Evolutionary conservation across 345 rosid genomes (phyloP).

Genomic region (Camelina hispida): DNA sequence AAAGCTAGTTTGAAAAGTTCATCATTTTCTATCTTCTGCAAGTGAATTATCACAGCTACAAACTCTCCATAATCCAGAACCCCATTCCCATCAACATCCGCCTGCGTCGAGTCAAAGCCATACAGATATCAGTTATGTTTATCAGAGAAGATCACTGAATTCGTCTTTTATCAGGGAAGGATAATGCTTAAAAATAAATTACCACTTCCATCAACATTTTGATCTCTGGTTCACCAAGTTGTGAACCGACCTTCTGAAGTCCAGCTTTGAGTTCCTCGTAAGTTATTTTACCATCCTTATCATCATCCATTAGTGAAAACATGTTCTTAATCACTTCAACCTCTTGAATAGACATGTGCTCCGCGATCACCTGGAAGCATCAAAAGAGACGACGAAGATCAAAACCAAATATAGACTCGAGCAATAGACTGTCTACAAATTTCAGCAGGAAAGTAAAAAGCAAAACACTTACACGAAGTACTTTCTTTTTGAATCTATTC

Average conservation of each 20-base stretch:
- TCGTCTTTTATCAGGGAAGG: slow-evolving; percentile 1
- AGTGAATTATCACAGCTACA: slow-evolving; percentile 96
- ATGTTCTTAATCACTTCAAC: slow-evolving; percentile 92
- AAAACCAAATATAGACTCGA: slow-evolving; percentile 8
- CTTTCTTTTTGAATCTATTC: slow-evolving; percentile 97
- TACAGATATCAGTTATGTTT: not conserved
- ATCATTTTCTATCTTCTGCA: slow-evolving; percentile 97
- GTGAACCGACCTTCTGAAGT: slow-evolving; percentile 89
- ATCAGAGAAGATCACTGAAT: slow-evolving; percentile 12
- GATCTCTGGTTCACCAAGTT: slow-evolving; percentile 91
- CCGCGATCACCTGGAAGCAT: slow-evolving; percentile 86
- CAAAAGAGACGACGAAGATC: slow-evolving; percentile 15
- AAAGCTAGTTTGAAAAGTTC: slow-evolving; percentile 94
- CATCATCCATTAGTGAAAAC: slow-evolving; percentile 90
- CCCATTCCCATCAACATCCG: slow-evolving; percentile 96
- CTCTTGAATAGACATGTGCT: slow-evolving; percentile 82
- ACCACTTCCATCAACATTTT: slow-evolving; percentile 99
- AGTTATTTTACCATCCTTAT: slow-evolving; percentile 82
- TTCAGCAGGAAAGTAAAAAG: slow-evolving; percentile 8
- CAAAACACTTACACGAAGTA: slow-evolving; percentile 66
- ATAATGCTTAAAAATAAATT: slow-evolving; percentile 21
- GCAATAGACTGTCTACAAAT: slow-evolving; percentile 1
- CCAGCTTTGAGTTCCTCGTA: slow-evolving; percentile 86
- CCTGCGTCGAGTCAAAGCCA: slow-evolving; percentile 53
- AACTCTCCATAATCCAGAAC: slow-evolving; percentile 90